phyloP scores from a whole-genome alignment of 2,329 filamentous ascomycete species.

The Aspergillus aculeatinus region DNA sequence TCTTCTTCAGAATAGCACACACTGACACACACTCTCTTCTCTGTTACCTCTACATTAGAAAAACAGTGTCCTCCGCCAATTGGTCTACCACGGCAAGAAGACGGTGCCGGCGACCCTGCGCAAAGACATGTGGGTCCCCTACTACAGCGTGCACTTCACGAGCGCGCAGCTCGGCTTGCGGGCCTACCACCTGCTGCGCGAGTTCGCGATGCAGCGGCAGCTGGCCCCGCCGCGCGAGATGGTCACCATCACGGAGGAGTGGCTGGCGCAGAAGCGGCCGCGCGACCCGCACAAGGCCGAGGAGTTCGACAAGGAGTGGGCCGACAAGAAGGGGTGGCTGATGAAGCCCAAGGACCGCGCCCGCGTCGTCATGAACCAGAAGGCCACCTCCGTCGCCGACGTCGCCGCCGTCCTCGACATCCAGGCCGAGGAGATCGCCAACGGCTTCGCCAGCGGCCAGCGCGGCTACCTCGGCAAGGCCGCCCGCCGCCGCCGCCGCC shows the following conservation, averaged over 20 bases:
- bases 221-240: constrained; percentile 48
- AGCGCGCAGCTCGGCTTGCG: constrained; percentile 51
- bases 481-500: constrained; percentile 31
- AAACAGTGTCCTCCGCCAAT: constrained; percentile 55
- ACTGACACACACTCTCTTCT: constrained; percentile 10
- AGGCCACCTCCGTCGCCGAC: constrained; percentile 62
- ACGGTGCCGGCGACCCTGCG: constrained; percentile 58
- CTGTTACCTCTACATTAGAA: constrained; percentile 36
- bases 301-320: constrained; percentile 41
- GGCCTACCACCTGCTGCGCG: constrained; percentile 59
- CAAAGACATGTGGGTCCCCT: constrained; percentile 63
- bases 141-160: constrained; percentile 59
- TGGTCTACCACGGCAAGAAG: constrained; percentile 64
- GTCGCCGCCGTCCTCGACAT: constrained; percentile 56
- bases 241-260: constrained; percentile 47
- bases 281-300: constrained; percentile 40
- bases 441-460: constrained; percentile 32
- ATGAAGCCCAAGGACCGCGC: constrained; percentile 52
- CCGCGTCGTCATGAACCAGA: constrained; percentile 62
- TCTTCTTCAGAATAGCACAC: not conserved
- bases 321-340: constrained; percentile 43
- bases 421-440: constrained; percentile 43
- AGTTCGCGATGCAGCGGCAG: constrained; percentile 61
- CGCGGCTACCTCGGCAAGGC: constrained; percentile 33
- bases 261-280: constrained; percentile 40